Base-by-base conservation (phyloP, 2,329 filamentous ascomycete genomes). In the Phialemoniopsis sp. region DNA sequence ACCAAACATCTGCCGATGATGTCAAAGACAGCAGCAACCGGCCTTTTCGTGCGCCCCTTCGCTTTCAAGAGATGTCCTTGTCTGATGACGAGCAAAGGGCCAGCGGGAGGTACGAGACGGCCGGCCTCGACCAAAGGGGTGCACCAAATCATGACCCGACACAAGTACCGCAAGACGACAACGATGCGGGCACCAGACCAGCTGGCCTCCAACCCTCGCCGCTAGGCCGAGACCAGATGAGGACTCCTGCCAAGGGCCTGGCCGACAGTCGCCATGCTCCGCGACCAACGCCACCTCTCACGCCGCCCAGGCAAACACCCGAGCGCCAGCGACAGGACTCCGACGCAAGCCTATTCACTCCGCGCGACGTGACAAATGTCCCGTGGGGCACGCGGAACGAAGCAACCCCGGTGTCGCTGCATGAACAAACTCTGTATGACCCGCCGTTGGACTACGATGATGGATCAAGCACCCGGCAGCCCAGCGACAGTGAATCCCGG, bases 371-470 rank as follows among this genome's bases (percentile, higher is more conserved):
- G n/a, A 59, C 59, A 6, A 49, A 62, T 38, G 36, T 54, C 0
- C 40, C 57, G 1, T 64, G 58, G 59, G 52, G 56, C 32, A 48
- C 44, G 4, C 51, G 55, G 12, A 49, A 48, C 14, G 54, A 55
- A 16, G 61, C 58, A 14, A 54, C 58, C 2, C 60, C 63, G 0
- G 50, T 52, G 33, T 67, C 63, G 2, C 32, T 58, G 14, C 54
- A 49, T 33, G 66, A 61, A 50, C 56, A 57, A 30, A 59, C 53
- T 17, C 21, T 26, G 21, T 26, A 26, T 10, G 21, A 26, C 2
- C 41, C 51, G 2, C 37, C 51, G 18, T 43, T 47, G 0, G 44
- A 38, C 13, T 54, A 56, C 34, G 55, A 51, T 30, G 54, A 56
- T 41, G 62, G 62, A 35, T 59, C 61, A 0, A 49, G 48, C 15